Percentiles rank a stretch among this genome's conserved stretches.
Conservation (phyloP, 495 filamentous ascomycete species). For the Penicillium daleae region DNA sequence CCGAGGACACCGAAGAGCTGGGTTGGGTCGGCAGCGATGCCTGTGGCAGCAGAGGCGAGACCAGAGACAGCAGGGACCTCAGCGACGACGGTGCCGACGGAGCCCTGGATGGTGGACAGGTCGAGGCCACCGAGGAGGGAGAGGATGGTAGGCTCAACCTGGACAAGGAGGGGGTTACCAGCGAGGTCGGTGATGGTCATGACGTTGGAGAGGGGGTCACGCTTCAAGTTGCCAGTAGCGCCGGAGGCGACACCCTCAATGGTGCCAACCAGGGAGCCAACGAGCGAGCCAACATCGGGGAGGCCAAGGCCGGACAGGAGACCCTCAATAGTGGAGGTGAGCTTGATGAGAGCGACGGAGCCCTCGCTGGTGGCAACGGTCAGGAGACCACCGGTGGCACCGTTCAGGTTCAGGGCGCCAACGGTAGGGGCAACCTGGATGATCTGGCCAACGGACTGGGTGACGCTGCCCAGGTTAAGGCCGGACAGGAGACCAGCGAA, state of each 20-base stretch:
- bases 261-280: slow-evolving; percentile 26
- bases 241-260: slow-evolving; percentile 14
- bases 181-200: slow-evolving; percentile 24
- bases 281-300: slow-evolving; percentile 68
- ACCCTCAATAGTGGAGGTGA: slow-evolving; percentile 19
- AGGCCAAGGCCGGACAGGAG: slow-evolving; percentile 56
- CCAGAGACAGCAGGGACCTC: slow-evolving; percentile 14
- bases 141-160: slow-evolving; percentile 21
- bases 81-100: slow-evolving; percentile 26
- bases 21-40: slow-evolving; percentile 18
- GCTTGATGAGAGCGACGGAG: slow-evolving; percentile 27
- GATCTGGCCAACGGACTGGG: slow-evolving; percentile 24
- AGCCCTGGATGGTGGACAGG: slow-evolving; percentile 21
- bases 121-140: slow-evolving; percentile 20
- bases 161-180: slow-evolving; percentile 20
- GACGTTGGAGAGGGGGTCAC: slow-evolving; percentile 16
- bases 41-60: slow-evolving; percentile 13
- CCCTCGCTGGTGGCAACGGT: slow-evolving; percentile 22
- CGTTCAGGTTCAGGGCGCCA: slow-evolving; percentile 16
- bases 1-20: slow-evolving; percentile 27
- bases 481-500: slow-evolving; percentile 21
- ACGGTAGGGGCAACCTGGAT: slow-evolving; percentile 23
- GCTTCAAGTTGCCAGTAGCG: slow-evolving; percentile 18
- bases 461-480: slow-evolving; percentile 16
- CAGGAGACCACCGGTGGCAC: slow-evolving; percentile 17